A percentile compares a stretch with the other conserved stretches of the same genome.
These are phyloP conservation scores for Penicillium verhagenii DNA, from an alignment of 495 filamentous ascomycete genomes.

Conservation along the genomic window DNA sequence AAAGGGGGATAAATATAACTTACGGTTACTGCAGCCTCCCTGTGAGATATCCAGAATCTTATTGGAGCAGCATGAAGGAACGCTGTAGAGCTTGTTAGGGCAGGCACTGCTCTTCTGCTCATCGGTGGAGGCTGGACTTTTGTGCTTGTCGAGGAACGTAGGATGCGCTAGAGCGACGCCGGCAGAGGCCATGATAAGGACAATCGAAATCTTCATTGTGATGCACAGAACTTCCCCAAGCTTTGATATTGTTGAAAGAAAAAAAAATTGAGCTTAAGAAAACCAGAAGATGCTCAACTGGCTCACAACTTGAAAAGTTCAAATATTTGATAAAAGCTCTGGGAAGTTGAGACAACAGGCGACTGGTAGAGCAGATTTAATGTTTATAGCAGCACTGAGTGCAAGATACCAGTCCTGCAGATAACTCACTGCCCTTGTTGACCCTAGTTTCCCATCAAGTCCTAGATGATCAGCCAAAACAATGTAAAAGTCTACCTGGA, in stretches of 20 bases:
- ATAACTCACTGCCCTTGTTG: not conserved
- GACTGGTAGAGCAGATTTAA: no score
- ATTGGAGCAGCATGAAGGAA: not conserved
- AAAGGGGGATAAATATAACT: not conserved
- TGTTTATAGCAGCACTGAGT: no score
- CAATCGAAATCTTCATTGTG: not conserved
- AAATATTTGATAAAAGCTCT: no score
- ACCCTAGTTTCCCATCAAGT: not conserved
- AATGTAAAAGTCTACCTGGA: not conserved
- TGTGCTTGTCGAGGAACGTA: not conserved
- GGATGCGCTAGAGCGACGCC: not conserved
- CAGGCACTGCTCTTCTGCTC: not conserved
- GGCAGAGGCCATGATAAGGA: not conserved
- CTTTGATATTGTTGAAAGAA: no score
- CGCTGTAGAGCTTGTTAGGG: not conserved
- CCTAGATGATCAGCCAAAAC: not conserved
- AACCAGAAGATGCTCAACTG: no score
- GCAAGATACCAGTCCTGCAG: no score
- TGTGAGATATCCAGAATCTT: not conserved
- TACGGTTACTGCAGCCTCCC: not conserved
- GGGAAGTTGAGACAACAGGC: no score
- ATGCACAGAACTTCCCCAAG: no score
- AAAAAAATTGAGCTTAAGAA: no score
- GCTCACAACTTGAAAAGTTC: no score
- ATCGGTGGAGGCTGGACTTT: not conserved